Evolutionary conservation across 331 rosid genomes (phyloP).

Genomic region (Arachis monticola): DNA sequence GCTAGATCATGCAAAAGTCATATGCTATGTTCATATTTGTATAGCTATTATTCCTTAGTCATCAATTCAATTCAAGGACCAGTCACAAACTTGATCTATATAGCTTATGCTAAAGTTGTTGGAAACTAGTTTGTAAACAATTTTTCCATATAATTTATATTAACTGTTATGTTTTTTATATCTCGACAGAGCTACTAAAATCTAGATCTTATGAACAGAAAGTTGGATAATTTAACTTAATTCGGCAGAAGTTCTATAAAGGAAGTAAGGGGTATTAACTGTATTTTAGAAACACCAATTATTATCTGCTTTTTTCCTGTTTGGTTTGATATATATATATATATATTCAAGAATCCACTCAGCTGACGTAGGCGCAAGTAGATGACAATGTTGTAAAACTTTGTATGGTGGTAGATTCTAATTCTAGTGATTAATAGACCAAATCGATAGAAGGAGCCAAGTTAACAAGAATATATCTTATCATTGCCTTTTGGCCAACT

Average conservation of each 20-base stretch:
- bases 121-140: too few relatives aligned
- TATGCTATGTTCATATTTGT: constrained; percentile 28
- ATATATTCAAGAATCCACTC: constrained; percentile 30
- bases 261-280: too few relatives aligned
- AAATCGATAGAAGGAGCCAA: constrained; percentile 16
- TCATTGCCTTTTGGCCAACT: constrained; percentile 28
- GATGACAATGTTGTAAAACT: not conserved
- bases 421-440: constrained; percentile 24
- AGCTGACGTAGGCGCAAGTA: constrained; percentile 4
- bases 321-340: too few relatives aligned
- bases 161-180: too few relatives aligned
- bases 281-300: too few relatives aligned
- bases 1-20: constrained; percentile 7
- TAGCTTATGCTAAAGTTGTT: not conserved
- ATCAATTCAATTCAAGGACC: constrained; percentile 18
- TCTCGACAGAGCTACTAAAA: too few relatives aligned
- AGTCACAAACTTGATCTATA: constrained; percentile 2
- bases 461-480: constrained; percentile 20
- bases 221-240: too few relatives aligned
- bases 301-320: too few relatives aligned
- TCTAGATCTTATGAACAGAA: too few relatives aligned
- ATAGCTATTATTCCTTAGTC: constrained; percentile 33
- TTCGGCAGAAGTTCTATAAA: too few relatives aligned
- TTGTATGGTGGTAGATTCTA: not conserved
- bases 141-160: too few relatives aligned